phyloP scores from a whole-genome alignment of 2,329 filamentous ascomycete genomes.

The Diaporthe australafricana region DNA sequence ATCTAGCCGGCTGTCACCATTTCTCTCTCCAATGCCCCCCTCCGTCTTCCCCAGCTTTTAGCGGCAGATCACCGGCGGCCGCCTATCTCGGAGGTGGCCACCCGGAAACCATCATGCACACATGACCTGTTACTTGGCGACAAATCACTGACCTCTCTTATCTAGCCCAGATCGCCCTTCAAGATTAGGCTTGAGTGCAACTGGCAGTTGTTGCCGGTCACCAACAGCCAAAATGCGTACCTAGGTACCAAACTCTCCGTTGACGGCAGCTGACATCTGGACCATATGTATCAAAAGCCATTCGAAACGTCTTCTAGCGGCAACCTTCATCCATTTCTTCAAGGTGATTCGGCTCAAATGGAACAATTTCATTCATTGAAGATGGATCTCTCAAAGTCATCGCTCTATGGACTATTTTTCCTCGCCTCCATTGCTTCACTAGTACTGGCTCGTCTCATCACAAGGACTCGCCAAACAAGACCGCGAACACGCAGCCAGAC shows the following conservation, averaged over 20 bases:
- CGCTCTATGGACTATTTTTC: constrained; percentile 24
- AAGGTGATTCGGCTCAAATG: background rate
- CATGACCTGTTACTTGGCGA: constrained; percentile 23
- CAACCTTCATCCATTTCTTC: too few species aligned
- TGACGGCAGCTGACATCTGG: constrained; percentile 1
- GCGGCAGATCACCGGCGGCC: constrained; percentile 13
- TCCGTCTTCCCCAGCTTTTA: constrained; percentile 29
- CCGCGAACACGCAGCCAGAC: background rate
- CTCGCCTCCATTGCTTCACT: constrained; percentile 26
- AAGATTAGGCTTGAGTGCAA: constrained; percentile 12
- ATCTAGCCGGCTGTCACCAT: constrained; percentile 24
- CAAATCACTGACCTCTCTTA: constrained; percentile 14
- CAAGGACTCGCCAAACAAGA: background rate
- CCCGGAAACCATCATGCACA: constrained; percentile 2
- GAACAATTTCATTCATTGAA: background rate
- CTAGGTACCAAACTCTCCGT: background rate
- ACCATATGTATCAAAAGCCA: background rate
- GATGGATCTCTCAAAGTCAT: constrained; percentile 15
- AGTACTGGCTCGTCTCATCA: constrained; percentile 11
- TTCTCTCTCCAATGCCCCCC: constrained; percentile 6
- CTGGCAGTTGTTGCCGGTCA: constrained; percentile 5
- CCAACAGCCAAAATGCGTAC: background rate
- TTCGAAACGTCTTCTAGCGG: background rate
- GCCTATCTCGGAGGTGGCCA: constrained; percentile 35
- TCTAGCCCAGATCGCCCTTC: constrained; percentile 4